Evolutionary conservation across 805 yeast genomes (phyloP), one percentile per base, ranked within the genome.

Genomic region (Yarrowia porcina): DNA sequence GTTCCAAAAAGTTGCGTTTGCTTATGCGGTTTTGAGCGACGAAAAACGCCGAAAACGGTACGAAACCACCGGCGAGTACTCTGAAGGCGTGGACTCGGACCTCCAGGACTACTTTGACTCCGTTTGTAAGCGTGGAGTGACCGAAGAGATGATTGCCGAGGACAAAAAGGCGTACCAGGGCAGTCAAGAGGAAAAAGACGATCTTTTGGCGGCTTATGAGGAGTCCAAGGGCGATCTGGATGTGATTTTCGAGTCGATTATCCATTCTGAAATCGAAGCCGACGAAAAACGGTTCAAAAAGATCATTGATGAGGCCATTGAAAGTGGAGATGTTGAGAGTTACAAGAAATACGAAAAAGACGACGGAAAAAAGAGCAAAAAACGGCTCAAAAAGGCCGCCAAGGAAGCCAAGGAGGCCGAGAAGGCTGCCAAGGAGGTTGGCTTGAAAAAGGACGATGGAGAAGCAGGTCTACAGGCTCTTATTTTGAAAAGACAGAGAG

Each of bases 1-100:
- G 10, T 90, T 91, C 72, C 88, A 90, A 57, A 75, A 82, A 67
- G 80, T 90, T 18, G 92, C 89, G 70, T 85, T 89, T 69, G 86
- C 96, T 20, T 89, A 88, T 71, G 77, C 86, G 44, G 79, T 90
- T 0, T 75, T 90, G 25, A 77, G 83, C 27, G 94, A 90, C 69
- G 75, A 79, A 0, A 71, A 73, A 36, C 80, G 82, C 66, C 77
- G 90, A 28, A 76, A 76, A 45, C 72, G 81, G 20, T 90, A 83
- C 70, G 96, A 90, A 69, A 11, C 20, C 23, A 87, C 93, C 0
- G 96, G 96, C 0, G 78, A 83, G 2, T 70, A 85, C 30, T 81
- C 78, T 8, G 84, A 80, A 1, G 71, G 69, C 41, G 68, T 39
- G 11, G 76, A 68, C 20, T 71, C 70, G 18, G 66, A 68, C 6